Evolutionary conservation across 75 land plant species (phyloP).

Genomic region (Chamaecyparis obtusa): DNA sequence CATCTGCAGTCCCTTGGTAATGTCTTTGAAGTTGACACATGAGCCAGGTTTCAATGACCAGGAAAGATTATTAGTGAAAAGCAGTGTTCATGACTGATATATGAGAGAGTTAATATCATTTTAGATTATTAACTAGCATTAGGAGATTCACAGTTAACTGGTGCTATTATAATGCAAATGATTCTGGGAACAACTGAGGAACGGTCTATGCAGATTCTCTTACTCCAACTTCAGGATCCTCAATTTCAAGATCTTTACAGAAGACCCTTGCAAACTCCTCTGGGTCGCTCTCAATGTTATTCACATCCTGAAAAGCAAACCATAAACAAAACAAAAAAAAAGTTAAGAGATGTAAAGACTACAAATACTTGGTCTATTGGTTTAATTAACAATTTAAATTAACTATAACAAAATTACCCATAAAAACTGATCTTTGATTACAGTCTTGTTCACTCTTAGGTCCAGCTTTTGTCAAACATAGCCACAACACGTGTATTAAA

Average conservation of each 20-base stretch:
- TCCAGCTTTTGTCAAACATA: constrained; percentile 59
- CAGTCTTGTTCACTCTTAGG: constrained; percentile 73
- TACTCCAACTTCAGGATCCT: constrained; percentile 94
- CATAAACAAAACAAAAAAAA: background rate
- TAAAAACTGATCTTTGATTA: constrained; percentile 83
- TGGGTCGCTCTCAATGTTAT: constrained; percentile 86
- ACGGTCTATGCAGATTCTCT: constrained; percentile 14
- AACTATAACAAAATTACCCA: constrained; percentile 57
- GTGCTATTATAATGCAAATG: background rate
- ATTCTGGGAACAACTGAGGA: background rate
- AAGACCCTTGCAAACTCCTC: constrained; percentile 83
- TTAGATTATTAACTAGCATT: background rate
- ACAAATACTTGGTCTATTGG: background rate
- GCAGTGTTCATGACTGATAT: background rate
- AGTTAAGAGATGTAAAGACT: background rate
- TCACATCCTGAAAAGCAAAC: constrained; percentile 59
- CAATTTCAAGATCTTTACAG: constrained; percentile 75
- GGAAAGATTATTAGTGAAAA: background rate
- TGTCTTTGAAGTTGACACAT: background rate
- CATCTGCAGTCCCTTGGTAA: background rate
- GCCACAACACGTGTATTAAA: background rate
- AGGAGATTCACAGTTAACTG: background rate
- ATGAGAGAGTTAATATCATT: background rate
- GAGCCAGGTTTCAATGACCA: background rate
- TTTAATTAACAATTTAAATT: constrained; percentile 1